phyloP scores from a whole-genome alignment of 495 filamentous ascomycete genomes.

The Podospora didyma region DNA sequence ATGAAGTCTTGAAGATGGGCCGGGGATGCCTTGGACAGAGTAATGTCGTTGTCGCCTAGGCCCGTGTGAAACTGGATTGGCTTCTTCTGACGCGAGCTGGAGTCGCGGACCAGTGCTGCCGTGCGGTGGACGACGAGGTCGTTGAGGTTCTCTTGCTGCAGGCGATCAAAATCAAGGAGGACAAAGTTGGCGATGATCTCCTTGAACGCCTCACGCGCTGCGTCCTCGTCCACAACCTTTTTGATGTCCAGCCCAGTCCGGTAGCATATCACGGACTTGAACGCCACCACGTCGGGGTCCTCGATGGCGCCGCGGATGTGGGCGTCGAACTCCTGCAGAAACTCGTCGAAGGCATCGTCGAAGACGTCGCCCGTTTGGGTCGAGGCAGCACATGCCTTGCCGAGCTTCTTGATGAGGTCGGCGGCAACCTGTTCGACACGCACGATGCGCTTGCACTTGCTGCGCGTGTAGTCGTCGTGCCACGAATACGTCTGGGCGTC shows the following conservation, averaged over 20 bases:
- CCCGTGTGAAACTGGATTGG: conserved; percentile 88
- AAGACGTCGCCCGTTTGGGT: conserved; percentile 15
- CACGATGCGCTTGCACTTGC: conserved; percentile 70
- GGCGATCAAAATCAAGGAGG: conserved; percentile 31
- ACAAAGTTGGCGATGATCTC: conserved; percentile 25
- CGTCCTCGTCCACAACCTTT: conserved; percentile 19
- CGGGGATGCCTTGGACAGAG: conserved; percentile 65
- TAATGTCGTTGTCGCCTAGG: conserved; percentile 80
- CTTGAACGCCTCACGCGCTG: conserved; percentile 21
- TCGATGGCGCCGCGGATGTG: conserved; percentile 50
- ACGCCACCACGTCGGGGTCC: conserved; percentile 70
- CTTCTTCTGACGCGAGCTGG: conserved; percentile 45
- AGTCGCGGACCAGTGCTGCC: conserved; percentile 47
- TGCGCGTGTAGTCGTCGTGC: conserved; percentile 64
- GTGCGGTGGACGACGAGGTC: conserved; percentile 59
- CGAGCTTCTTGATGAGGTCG: conserved; percentile 51
- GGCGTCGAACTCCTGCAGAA: conserved; percentile 26
- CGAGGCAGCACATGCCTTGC: conserved; percentile 19
- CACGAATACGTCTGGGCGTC: conserved; percentile 59
- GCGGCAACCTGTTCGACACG: conserved; percentile 77
- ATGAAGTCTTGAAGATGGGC: conserved; percentile 75
- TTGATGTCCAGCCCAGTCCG: conserved; percentile 66
- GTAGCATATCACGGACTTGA: conserved; percentile 85
- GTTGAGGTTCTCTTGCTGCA: conserved; percentile 61
- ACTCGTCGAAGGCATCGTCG: conserved; percentile 29